Base-by-base conservation (phyloP, 345 rosid genomes). In the Brassica incana region DNA sequence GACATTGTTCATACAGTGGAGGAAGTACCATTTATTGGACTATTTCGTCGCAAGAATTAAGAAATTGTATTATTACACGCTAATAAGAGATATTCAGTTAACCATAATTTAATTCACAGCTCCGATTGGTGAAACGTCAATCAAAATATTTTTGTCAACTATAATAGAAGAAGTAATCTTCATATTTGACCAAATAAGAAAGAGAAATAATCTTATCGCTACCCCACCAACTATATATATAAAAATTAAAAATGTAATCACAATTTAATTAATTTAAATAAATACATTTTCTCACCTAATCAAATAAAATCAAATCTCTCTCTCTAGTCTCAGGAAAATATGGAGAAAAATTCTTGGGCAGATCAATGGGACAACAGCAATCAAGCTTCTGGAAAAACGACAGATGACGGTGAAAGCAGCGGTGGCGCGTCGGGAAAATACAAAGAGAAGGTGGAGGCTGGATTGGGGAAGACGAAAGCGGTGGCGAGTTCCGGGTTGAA, bases 281-380 rank as follows among this genome's bases (percentile, higher is more conserved):
- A 50, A n/a, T 50, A 14, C 18, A 50, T 50, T 50, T 29, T 67
- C 20, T 43, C 64, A 68, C 40, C 58, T 50, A 45, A 45, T 45
- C 43, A 5, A 50, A n/a, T 45, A 45, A 45, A 50, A 50, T 50
- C 58, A 54, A 15, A 54, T 54, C 9, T 54, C 60, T 60, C n/a
- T 50, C 18, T 72, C 16, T 23, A 38, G 68, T 29, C 8, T 52
- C 71, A 12, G 56, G 48, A 32, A 38, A 66, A 66, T 0, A 77
- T 71, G 81, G 84, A 88, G 16, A 93, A 68, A 29, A 65, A 90
- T 36, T 87, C 97, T 0, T 94, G 98, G 97, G 94, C 96, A 0
- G 98, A 92, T 74, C 97, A 92, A 23, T 90, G 96, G 98, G 96
- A 87, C 84, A 50, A 38, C 86, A 50, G 56, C 56, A 16, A 35